Evolutionary conservation across 2,329 filamentous ascomycete genomes (phyloP), one percentile per base, ranked within the genome.

Genomic region (Ophiosphaerella korrae): DNA sequence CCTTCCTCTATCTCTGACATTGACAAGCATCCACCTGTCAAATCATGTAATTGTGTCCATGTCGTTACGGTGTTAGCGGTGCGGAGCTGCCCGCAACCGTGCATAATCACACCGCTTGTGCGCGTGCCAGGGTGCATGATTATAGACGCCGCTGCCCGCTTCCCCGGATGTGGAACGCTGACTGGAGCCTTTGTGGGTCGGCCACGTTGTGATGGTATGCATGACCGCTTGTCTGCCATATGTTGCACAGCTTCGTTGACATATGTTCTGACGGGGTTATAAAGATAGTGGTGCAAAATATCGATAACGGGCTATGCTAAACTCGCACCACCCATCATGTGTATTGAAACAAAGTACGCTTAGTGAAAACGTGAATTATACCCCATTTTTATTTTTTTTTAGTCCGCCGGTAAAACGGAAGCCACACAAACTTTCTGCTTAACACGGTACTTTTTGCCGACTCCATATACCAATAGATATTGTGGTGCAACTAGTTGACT

Each of bases 71-170:
- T 29, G 39, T 33, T 49, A 24, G 46, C 39, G 45, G 24, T 9
- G 34, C 50, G 53, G 52, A 54, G 45, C 49, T 57, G 56, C 55
- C 56, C 46, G 60, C 52, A 52, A 13, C 35, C 53, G 21, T 61
- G 63, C 63, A 66, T 62, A 55, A 58, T 64, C 63, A 66, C 63
- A 64, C 63, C 63, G 63, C 63, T 55, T 60, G 49, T 53, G 53
- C 52, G 52, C 52, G 52, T 33, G 59, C 56, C 54, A 62, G 56
- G 55, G 38, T 42, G 11, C 11, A 11, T 8, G 7, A 11, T 11
- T 29, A 29, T 43, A 21, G 37, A 38, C 14, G 42, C 40, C 46
- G n/a, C 34, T 39, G 33, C 58, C 54, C 53, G 55, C 58, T 58
- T 58, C 61, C 60, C 60, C 55, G 61, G 56, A 58, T 61, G 52